Conservation (phyloP, 805 yeast species). For the Teunomyces lycoperdinae region DNA sequence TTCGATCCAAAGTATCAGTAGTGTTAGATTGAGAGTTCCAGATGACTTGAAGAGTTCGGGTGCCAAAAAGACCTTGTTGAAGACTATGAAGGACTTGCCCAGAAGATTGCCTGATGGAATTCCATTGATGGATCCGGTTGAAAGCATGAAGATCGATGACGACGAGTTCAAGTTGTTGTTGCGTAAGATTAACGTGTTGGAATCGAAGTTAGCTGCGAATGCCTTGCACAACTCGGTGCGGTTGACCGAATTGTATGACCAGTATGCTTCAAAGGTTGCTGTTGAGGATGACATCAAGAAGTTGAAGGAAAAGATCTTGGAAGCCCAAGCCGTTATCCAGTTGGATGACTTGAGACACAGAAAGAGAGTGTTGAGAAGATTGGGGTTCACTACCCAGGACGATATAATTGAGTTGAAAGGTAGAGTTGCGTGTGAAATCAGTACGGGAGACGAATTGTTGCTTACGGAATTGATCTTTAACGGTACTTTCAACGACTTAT, state of each 20-base stretch:
- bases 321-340: conserved; percentile 89
- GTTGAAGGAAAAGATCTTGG: conserved; percentile 63
- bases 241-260: conserved; percentile 58
- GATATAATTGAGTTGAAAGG: conserved; percentile 96
- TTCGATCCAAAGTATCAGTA: conserved; percentile 72
- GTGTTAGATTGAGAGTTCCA: conserved; percentile 78
- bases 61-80: conserved; percentile 60
- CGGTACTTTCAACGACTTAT: conserved; percentile 87
- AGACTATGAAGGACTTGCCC: conserved; percentile 75
- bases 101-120: conserved; percentile 87
- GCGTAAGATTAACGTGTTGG: conserved; percentile 79
- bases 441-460: conserved; percentile 82
- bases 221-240: conserved; percentile 64
- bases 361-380: conserved; percentile 86
- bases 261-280: conserved; percentile 63
- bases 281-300: conserved; percentile 57
- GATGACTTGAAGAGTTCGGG: conserved; percentile 58
- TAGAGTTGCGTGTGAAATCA: conserved; percentile 94
- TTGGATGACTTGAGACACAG: conserved; percentile 91
- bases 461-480: conserved; percentile 91
- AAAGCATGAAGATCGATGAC: conserved; percentile 89
- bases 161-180: conserved; percentile 68
- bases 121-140: conserved; percentile 87
- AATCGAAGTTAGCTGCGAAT: conserved; percentile 66
- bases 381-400: conserved; percentile 81